Evolutionary conservation across 148 eudicot species (phyloP).

Genomic region (Camellia lanceoleosa): DNA sequence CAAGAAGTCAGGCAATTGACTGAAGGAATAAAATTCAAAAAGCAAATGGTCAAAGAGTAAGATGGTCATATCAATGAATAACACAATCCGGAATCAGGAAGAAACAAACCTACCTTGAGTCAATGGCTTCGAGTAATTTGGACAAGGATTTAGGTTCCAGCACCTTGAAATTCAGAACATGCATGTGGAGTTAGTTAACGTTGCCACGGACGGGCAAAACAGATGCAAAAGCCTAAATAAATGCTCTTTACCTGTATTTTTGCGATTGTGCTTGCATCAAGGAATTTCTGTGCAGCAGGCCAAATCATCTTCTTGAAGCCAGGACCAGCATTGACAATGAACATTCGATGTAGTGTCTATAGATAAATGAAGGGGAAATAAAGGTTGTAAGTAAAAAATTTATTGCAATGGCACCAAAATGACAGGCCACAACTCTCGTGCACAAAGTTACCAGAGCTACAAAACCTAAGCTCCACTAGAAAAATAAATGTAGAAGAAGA

Average conservation of each 20-base stretch:
- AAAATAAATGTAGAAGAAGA: not conserved
- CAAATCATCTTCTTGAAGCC: slow-evolving; percentile 72
- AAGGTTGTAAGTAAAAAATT: not conserved
- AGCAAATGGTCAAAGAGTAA: slow-evolving; percentile 15
- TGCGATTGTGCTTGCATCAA: slow-evolving; percentile 60
- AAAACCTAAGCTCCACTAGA: not conserved
- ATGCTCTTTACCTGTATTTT: slow-evolving; percentile 52
- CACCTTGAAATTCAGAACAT: slow-evolving; percentile 39
- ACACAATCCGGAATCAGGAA: slow-evolving; percentile 3
- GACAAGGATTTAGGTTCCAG: slow-evolving; percentile 58
- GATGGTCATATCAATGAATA: not conserved
- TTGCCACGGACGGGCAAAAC: not conserved
- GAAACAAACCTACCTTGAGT: slow-evolving; percentile 48
- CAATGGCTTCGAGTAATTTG: slow-evolving; percentile 53
- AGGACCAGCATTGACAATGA: slow-evolving; percentile 76
- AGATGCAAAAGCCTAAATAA: not conserved
- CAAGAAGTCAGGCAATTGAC: slow-evolving; percentile 76
- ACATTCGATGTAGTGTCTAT: slow-evolving; percentile 77
- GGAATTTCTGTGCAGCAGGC: slow-evolving; percentile 72
- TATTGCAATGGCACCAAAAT: not conserved
- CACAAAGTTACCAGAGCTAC: not conserved
- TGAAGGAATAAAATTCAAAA: slow-evolving; percentile 16
- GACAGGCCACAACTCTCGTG: not conserved
- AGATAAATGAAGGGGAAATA: not conserved
- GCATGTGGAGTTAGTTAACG: slow-evolving; percentile 1